Percentiles rank a stretch among this genome's conserved stretches.
Evolutionary conservation across 352 stramenopile genomes (phyloP).

Genomic region (Albugo laibachii): DNA sequence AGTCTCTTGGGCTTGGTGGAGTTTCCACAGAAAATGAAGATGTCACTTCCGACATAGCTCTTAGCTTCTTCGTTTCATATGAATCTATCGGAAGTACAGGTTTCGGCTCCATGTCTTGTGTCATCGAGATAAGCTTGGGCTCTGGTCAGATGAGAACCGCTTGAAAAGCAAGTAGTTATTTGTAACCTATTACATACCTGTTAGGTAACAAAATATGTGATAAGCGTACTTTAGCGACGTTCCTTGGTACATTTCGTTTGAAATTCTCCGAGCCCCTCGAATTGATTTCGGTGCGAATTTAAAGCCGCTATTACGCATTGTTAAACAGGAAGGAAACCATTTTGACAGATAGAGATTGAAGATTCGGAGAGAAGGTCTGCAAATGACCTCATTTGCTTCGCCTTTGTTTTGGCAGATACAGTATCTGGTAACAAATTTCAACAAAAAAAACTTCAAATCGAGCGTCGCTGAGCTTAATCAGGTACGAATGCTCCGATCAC

Average conservation of each 20-base stretch:
- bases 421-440: constrained; percentile 84
- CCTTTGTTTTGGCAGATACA: constrained; percentile 88
- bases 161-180: too few species aligned
- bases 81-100: too few species aligned
- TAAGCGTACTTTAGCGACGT: too few species aligned
- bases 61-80: too few species aligned
- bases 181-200: too few species aligned
- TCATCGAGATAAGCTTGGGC: too few species aligned
- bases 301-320: constrained; percentile 1
- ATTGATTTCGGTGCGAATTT: constrained; percentile 1
- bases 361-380: not conserved
- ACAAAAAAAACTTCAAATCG: constrained; percentile 88
- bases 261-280: not conserved
- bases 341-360: not conserved
- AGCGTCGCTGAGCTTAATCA: constrained; percentile 85
- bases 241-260: constrained; percentile 5
- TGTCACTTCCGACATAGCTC: too few species aligned
- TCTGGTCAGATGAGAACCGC: too few species aligned
- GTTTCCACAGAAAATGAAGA: too few species aligned
- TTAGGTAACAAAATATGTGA: too few species aligned
- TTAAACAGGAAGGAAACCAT: not conserved
- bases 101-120: too few species aligned
- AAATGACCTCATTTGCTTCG: constrained; percentile 81
- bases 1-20: constrained; percentile 17
- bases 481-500: constrained; percentile 15